phyloP scores from a whole-genome alignment of 2,329 filamentous ascomycete species.

The Periconia digitata region DNA sequence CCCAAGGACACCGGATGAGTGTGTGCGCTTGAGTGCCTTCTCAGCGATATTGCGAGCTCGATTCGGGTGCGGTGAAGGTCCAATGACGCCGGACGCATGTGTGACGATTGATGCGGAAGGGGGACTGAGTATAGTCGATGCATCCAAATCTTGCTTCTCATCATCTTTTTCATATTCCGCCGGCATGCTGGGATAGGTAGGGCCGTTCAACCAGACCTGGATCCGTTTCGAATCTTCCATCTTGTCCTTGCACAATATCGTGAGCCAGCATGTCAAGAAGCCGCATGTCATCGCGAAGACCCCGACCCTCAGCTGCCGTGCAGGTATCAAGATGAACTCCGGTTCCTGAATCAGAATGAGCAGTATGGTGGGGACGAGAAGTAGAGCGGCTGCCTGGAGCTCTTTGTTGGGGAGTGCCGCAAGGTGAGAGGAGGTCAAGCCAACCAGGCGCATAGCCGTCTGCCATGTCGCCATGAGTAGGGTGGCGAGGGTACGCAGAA shows the following conservation, averaged over 20 bases:
- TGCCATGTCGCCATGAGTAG: too few relatives aligned
- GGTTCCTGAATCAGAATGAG: not conserved
- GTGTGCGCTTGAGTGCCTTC: too few relatives aligned
- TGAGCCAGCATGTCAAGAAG: not conserved
- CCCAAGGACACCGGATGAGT: too few relatives aligned
- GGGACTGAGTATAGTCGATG: not conserved
- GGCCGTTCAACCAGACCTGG: not conserved
- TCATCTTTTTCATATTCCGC: not conserved
- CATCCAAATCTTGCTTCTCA: not conserved
- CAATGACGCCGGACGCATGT: not conserved
- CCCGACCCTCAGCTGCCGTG: not conserved
- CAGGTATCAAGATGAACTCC: not conserved
- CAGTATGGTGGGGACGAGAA: too few relatives aligned
- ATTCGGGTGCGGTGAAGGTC: not conserved
- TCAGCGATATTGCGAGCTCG: not conserved
- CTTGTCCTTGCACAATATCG: not conserved
- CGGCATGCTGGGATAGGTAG: not conserved
- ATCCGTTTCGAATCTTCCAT: not conserved
- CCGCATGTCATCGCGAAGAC: not conserved
- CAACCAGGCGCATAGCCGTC: too few relatives aligned
- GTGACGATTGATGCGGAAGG: not conserved
- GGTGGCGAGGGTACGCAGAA: too few relatives aligned
- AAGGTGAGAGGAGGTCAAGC: too few relatives aligned
- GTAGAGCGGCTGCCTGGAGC: too few relatives aligned
- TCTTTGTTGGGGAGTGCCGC: too few relatives aligned